phyloP scores from a whole-genome alignment of 164 flowering plant species.

The Saururus chinensis region DNA sequence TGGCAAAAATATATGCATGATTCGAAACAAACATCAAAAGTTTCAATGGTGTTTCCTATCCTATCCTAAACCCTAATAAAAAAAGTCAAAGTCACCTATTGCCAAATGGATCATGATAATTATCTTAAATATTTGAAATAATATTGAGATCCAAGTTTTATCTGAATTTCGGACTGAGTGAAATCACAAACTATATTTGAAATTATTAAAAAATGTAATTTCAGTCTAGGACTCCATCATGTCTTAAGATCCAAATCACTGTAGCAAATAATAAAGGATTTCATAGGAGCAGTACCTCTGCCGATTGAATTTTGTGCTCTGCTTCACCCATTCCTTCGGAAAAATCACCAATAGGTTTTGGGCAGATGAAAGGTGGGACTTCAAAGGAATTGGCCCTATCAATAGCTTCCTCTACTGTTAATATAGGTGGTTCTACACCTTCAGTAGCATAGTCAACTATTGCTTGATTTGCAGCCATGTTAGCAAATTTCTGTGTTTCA shows the following conservation, averaged over 20 bases:
- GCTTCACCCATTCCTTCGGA: constrained; percentile 82
- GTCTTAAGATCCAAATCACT: too few species aligned
- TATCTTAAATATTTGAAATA: constrained; percentile 23
- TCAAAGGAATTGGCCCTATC: constrained; percentile 67
- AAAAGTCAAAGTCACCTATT: too few species aligned
- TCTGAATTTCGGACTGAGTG: constrained; percentile 22
- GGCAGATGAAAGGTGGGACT: constrained; percentile 47
- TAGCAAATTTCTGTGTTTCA: constrained; percentile 73
- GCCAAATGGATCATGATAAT: too few species aligned
- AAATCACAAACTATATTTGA: too few species aligned
- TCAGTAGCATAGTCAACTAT: constrained; percentile 55
- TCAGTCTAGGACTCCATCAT: not conserved
- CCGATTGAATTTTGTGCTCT: constrained; percentile 25
- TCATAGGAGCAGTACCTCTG: not conserved
- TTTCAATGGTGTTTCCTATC: too few species aligned
- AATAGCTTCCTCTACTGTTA: constrained; percentile 90
- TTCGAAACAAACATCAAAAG: too few species aligned
- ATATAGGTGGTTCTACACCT: constrained; percentile 59
- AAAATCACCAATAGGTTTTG: constrained; percentile 59
- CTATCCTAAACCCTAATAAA: too few species aligned
- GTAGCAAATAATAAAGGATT: not conserved
- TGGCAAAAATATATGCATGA: too few species aligned
- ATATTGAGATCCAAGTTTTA: constrained; percentile 74
- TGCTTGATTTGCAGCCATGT: constrained; percentile 60
- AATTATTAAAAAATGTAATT: too few species aligned